These are phyloP conservation scores for Kodamaea arcana DNA, from an alignment of 1,139 yeast genomes.

Conservation along the genomic window DNA sequence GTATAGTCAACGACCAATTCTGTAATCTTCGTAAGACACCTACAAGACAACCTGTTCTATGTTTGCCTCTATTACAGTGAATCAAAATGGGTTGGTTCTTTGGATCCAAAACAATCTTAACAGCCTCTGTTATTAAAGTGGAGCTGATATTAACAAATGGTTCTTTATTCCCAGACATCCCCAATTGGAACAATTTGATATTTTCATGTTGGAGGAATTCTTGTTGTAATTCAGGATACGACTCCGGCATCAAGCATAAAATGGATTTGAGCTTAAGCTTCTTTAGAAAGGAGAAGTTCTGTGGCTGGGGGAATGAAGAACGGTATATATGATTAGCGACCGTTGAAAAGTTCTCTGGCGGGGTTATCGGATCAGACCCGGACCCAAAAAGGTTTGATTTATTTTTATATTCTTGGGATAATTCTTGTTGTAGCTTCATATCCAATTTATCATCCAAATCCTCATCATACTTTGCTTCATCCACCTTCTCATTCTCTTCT, in stretches of 20 bases:
- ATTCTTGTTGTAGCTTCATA: conserved; percentile 19
- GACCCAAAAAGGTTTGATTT: conserved; percentile 7
- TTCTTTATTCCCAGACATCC: conserved; percentile 94
- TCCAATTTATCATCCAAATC: conserved; percentile 44
- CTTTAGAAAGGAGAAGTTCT: conserved; percentile 68
- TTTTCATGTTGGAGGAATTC: conserved; percentile 58
- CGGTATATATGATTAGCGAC: conserved; percentile 80
- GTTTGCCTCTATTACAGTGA: conserved; percentile 95
- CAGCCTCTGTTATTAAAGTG: conserved; percentile 72
- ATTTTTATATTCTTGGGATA: conserved; percentile 17
- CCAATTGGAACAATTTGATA: conserved; percentile 77
- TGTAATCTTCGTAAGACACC: conserved; percentile 88
- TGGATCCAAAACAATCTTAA: conserved; percentile 77
- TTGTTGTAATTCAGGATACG: conserved; percentile 73
- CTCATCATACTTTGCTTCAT: conserved; percentile 33
- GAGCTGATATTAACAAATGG: conserved; percentile 86
- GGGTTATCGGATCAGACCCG: conserved; percentile 32
- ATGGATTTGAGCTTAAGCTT: conserved; percentile 66
- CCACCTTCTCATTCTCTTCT: conserved; percentile 1
- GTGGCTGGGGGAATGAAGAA: conserved; percentile 83
- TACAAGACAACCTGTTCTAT: conserved; percentile 91
- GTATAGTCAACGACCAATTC: conserved; percentile 88
- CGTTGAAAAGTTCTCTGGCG: conserved; percentile 93
- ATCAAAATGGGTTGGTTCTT: conserved; percentile 84
- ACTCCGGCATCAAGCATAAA: conserved; percentile 85